Base-by-base conservation (phyloP, 345 rosid genomes). In the Viola odorata region DNA sequence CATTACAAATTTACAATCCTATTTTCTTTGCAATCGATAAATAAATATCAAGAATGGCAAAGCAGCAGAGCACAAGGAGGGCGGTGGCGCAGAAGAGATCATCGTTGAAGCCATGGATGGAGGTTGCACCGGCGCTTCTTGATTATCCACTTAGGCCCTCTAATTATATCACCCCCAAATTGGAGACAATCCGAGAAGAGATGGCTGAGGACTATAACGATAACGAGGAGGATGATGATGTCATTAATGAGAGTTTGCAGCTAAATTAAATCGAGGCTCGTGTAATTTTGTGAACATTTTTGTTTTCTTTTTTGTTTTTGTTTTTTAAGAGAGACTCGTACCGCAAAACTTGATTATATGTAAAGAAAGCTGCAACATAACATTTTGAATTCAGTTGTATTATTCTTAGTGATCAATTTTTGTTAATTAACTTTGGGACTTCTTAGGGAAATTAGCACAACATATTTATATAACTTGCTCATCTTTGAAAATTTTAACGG, bases 181-280 rank as follows among this genome's bases (percentile, higher is more conserved):
- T 83, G 32, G 88, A 81, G 64, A 75, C 85, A 0, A 83, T 81
- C 10, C 57, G 49, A 41, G 82, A 78, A 56, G 85, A 74, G 53
- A 55, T 41, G 61, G 64, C 51, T 1, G 82, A 79, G 67, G 81
- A 77, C 5, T 48, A 53, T 7, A 63, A 71, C 0, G 75, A 53
- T 7, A 63, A 71, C 0, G 75, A 65, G 0, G 67, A 53, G 0
- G 57, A 65, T 0, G 45, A 65, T 11, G 40, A 13, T 13, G 23
- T 7, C 8, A 14, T 5, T 6, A 38, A 12, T 37, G 14, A 3
- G 12, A 11, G 47, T 7, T 44, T 44, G 7, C 47, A 7, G 7
- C 7, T 44, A 44, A 6, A 44, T 11, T 44, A 44, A 44, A 11
- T 44, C 47, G 12, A 44, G 12, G 47, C 7, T 44, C 7, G 47